Conservation (phyloP, 805 yeast genomes). For the Pachysolen tannophilus region DNA sequence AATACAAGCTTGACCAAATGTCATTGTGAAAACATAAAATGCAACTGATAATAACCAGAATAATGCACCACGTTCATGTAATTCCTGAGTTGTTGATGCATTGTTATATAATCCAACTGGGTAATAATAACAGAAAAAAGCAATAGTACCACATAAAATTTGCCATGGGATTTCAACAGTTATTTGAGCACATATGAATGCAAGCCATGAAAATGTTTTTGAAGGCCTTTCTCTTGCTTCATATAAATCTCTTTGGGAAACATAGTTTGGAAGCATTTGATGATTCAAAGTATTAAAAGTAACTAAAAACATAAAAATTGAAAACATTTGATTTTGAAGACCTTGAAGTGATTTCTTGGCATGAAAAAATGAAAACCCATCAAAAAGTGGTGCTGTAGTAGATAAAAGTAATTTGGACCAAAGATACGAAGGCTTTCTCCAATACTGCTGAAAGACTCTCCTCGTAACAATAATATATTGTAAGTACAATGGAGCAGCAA, state of each 20-base stretch:
- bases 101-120: constrained; percentile 21
- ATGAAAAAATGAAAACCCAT: constrained; percentile 44
- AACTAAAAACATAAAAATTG: constrained; percentile 37
- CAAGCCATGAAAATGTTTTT: constrained; percentile 34
- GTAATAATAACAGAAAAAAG: constrained; percentile 41
- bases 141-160: constrained; percentile 18
- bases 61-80: constrained; percentile 17
- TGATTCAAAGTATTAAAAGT: constrained; percentile 30
- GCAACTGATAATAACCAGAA: constrained; percentile 27
- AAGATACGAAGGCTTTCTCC: constrained; percentile 34
- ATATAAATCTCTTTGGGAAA: constrained; percentile 32
- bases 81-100: constrained; percentile 13
- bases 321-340: constrained; percentile 31
- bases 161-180: constrained; percentile 36
- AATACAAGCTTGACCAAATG: constrained; percentile 28
- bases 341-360: constrained; percentile 13
- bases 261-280: constrained; percentile 19
- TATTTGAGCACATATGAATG: constrained; percentile 31
- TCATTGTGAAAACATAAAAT: constrained; percentile 23
- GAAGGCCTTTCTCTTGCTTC: constrained; percentile 37
- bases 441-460: constrained; percentile 32
- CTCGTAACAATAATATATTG: constrained; percentile 31
- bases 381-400: constrained; percentile 45
- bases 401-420: constrained; percentile 31
- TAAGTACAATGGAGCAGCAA: constrained; percentile 32